Conservation (phyloP, 371 early-diverging fungal species). For the Zychaea mexicana region DNA sequence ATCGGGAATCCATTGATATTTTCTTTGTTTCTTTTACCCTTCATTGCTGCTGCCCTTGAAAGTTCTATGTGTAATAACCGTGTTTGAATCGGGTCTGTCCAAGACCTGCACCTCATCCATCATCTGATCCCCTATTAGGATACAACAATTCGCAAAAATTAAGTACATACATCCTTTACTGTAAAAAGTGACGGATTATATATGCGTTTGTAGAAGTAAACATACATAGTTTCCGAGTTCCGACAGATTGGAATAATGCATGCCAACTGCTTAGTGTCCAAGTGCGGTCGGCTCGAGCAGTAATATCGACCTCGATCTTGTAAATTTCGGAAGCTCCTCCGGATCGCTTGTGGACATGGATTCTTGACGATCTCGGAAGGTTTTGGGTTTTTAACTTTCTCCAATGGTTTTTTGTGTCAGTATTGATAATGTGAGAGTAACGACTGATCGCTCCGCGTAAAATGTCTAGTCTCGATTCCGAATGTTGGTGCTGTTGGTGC, state of each 20-base stretch:
- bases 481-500: not conserved
- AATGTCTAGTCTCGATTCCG: not conserved
- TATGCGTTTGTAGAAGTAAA: not conserved
- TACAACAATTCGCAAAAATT: not conserved
- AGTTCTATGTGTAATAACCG: slow-evolving; percentile 1
- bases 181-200: not conserved
- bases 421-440: not conserved
- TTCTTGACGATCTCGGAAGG: slow-evolving; percentile 4
- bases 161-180: not conserved
- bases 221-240: slow-evolving; percentile 15
- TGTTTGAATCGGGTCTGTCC: slow-evolving; percentile 2
- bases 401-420: slow-evolving; percentile 1
- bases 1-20: not conserved
- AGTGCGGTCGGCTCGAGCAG: slow-evolving; percentile 4
- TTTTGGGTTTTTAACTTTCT: not conserved
- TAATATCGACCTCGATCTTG: slow-evolving; percentile 11
- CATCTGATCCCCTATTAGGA: slow-evolving; percentile 16
- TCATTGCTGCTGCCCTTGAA: not conserved
- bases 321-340: slow-evolving; percentile 3
- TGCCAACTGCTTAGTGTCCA: slow-evolving; percentile 16
- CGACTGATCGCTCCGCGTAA: slow-evolving; percentile 6
- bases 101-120: slow-evolving; percentile 6
- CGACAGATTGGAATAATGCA: slow-evolving; percentile 8
- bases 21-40: slow-evolving; percentile 2
- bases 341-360: not conserved